phyloP scores from a whole-genome alignment of 805 yeast species.

The Candida germanica region DNA sequence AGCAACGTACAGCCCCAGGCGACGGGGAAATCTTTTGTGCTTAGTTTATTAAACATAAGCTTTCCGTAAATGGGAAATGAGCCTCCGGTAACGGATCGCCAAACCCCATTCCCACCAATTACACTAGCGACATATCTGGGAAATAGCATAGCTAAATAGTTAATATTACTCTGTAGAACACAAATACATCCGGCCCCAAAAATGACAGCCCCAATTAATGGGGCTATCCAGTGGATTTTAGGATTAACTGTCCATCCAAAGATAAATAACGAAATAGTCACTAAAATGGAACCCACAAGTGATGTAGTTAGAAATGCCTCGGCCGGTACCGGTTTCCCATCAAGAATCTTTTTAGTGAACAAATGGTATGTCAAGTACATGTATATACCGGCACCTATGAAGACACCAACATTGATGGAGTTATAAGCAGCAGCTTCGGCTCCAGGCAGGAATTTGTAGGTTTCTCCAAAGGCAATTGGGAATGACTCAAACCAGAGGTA shows the following conservation, averaged over 20 bases:
- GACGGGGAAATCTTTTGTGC: slow-evolving; percentile 48
- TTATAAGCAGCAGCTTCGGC: slow-evolving; percentile 36
- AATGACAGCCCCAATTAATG: slow-evolving; percentile 42
- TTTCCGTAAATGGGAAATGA: slow-evolving; percentile 62
- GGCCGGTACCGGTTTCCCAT: slow-evolving; percentile 26
- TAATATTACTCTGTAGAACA: slow-evolving; percentile 48
- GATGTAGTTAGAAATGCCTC: slow-evolving; percentile 40
- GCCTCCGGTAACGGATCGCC: slow-evolving; percentile 49
- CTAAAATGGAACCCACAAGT: slow-evolving; percentile 35
- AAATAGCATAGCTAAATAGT: slow-evolving; percentile 48
- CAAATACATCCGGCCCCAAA: slow-evolving; percentile 39
- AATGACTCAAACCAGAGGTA: slow-evolving; percentile 62
- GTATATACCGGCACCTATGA: slow-evolving; percentile 4
- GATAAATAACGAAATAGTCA: slow-evolving; percentile 42
- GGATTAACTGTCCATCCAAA: slow-evolving; percentile 47
- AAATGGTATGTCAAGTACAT: neutral
- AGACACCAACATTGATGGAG: slow-evolving; percentile 8
- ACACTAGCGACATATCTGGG: slow-evolving; percentile 53
- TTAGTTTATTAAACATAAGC: slow-evolving; percentile 52
- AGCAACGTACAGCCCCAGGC: slow-evolving; percentile 64
- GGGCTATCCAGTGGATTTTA: slow-evolving; percentile 47
- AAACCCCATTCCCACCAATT: slow-evolving; percentile 51
- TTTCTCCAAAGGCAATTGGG: slow-evolving; percentile 50
- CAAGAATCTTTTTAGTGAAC: slow-evolving; percentile 2
- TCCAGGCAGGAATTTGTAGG: slow-evolving; percentile 45